Conservation (phyloP, 306 rosid genomes). For the Arachis stenosperma region DNA sequence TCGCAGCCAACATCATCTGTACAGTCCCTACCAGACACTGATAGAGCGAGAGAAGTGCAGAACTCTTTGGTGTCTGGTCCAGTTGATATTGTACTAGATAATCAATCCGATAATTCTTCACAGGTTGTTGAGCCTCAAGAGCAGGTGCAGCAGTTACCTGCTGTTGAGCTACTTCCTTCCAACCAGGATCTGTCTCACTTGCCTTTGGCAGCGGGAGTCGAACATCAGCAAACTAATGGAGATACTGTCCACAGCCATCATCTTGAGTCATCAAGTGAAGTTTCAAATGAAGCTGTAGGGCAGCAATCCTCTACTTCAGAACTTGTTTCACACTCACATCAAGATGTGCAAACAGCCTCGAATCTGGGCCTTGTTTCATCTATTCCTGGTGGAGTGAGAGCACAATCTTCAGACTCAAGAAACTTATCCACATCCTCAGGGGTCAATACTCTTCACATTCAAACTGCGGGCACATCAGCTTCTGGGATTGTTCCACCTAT, state of each 20-base stretch:
- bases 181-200: conserved; percentile 32
- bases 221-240: conserved; percentile 30
- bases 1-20: conserved; percentile 37
- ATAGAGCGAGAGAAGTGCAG: conserved; percentile 22
- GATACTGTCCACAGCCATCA: conserved; percentile 23
- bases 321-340: too few species aligned
- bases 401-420: conserved; percentile 44
- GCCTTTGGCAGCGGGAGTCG: conserved; percentile 31
- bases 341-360: neutral
- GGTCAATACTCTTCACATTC: conserved; percentile 50
- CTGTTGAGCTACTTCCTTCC: conserved; percentile 38
- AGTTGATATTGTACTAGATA: conserved; percentile 25
- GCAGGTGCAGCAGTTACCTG: conserved; percentile 32
- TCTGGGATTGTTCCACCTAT: conserved; percentile 35
- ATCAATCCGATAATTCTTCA: conserved; percentile 33
- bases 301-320: conserved; percentile 13
- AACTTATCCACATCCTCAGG: conserved; percentile 43
- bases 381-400: conserved; percentile 34
- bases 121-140: conserved; percentile 32
- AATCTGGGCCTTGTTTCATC: conserved; percentile 34
- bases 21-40: conserved; percentile 36
- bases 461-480: conserved; percentile 42
- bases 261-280: conserved; percentile 37
- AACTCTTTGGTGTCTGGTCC: conserved; percentile 16
- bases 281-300: conserved; percentile 34